Evolutionary conservation across 164 flowering plant species (phyloP), one percentile per base, ranked within the genome.

Genomic region (Vitis amurensis): DNA sequence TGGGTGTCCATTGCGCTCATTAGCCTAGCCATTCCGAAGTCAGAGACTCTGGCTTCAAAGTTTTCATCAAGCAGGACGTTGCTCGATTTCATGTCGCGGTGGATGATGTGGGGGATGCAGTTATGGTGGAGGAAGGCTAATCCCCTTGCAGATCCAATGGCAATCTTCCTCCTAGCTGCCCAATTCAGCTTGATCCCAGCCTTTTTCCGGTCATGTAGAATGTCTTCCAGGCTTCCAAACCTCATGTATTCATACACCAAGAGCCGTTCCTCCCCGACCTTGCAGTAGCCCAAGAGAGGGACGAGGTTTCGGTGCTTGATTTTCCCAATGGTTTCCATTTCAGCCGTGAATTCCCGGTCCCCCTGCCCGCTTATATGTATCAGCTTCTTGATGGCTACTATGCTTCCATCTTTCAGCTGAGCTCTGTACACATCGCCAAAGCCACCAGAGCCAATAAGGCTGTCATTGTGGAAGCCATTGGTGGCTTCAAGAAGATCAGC

Each of bases 371-470:
- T 93, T 1, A 92, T 69, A 50, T 96, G 97, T 50, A 89, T 93
- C 58, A 96, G 84, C 66, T 93, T 93, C 88, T 96, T 96, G 73
- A 96, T 90, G 1, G 99, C 99, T 0, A 93, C 98, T 23, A 84
- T 76, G 55, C 82, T 88, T 13, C 96, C 97, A 56, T 96, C 98
- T 74, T 89, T 93, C 74, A 96, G 80, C 56, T 85, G 84, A 0
- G 97, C 99, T 73, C 82, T 88, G 87, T 96, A 96, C 11, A 96
- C 99, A 66, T 93, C 99, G 2, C 99, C 99, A 73, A 93, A 96
- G 1, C 99, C 99, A 6, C 99, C 99, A 0, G 93, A 87, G 17
- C 99, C 99, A 12, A 96, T 83, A 17, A 90, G 87, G 62, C 85
- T 86, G 71, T 89, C 94, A 30, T 87, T 74, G 80, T 91, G 91